These are phyloP conservation scores for Yarrowia sp. DNA, from an alignment of 805 yeast species.

Conservation along the genomic window DNA sequence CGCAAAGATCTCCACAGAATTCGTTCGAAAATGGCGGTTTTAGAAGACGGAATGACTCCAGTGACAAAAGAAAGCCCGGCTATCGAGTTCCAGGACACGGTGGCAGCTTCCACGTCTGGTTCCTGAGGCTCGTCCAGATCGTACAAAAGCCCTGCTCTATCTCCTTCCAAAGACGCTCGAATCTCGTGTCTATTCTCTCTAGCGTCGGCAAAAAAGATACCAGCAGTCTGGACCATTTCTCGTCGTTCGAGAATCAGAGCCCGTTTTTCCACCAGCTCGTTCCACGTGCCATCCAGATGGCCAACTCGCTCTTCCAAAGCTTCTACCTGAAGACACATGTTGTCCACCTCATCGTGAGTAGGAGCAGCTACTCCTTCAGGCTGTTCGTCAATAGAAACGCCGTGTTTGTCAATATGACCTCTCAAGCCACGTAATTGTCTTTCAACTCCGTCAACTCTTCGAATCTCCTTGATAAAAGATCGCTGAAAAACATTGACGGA, in stretches of 20 bases:
- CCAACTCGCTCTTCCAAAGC: conserved; percentile 65
- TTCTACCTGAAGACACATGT: conserved; percentile 57
- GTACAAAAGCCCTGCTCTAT: conserved; percentile 29
- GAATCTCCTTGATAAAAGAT: conserved; percentile 79
- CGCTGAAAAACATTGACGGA: conserved; percentile 80
- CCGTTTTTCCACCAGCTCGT: conserved; percentile 57
- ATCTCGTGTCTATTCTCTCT: conserved; percentile 37
- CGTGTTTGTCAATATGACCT: conserved; percentile 34
- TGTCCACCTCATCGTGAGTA: conserved; percentile 63
- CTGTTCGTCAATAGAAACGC: conserved; percentile 29
- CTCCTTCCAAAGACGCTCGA: conserved; percentile 33
- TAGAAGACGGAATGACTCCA: conserved; percentile 76
- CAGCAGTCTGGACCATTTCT: conserved; percentile 51
- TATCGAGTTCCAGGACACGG: conserved; percentile 16
- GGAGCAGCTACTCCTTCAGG: conserved; percentile 24
- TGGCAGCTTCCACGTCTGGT: conserved; percentile 26
- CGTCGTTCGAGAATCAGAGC: conserved; percentile 67
- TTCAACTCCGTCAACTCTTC: conserved; percentile 76
- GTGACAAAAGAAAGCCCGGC: conserved; percentile 49
- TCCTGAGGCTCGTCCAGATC: conserved; percentile 32
- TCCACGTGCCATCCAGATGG: conserved; percentile 65
- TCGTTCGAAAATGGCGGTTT: conserved; percentile 66
- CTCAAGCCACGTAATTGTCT: conserved; percentile 55
- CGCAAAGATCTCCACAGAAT: conserved; percentile 90
- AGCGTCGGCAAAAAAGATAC: conserved; percentile 42